Evolutionary conservation across 257 asterid species (phyloP).

Genomic region (Plantago elongata): DNA sequence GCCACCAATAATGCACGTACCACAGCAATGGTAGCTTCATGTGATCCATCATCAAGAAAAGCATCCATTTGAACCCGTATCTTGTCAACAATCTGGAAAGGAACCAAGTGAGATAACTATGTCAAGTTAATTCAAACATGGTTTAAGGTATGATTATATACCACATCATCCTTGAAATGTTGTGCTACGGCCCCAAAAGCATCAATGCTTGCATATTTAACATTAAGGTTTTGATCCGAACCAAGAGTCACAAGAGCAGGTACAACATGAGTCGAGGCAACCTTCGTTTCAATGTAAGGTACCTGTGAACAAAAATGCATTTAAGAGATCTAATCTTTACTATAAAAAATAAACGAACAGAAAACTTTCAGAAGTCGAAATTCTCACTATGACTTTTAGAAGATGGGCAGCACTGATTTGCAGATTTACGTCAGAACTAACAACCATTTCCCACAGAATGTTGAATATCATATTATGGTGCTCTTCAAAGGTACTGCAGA

Average conservation of each 20-base stretch:
- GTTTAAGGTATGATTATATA: constrained; percentile 22
- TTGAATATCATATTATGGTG: constrained; percentile 71
- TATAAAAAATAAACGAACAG: constrained; percentile 10
- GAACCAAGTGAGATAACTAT: constrained; percentile 25
- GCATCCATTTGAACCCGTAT: constrained; percentile 98
- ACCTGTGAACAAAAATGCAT: constrained; percentile 43
- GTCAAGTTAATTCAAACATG: constrained; percentile 14
- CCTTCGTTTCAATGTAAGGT: constrained; percentile 79
- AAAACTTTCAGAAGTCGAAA: constrained; percentile 16
- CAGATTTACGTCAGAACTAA: constrained; percentile 57
- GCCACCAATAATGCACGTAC: constrained; percentile 86
- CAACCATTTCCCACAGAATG: constrained; percentile 96
- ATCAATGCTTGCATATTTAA: constrained; percentile 86
- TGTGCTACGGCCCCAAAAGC: constrained; percentile 98
- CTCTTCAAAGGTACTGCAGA: constrained; percentile 80
- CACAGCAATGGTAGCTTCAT: constrained; percentile 92
- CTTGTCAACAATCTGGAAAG: constrained; percentile 82
- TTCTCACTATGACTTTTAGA: constrained; percentile 80
- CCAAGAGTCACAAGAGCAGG: constrained; percentile 99
- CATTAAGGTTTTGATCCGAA: constrained; percentile 90
- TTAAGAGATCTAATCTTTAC: constrained; percentile 11
- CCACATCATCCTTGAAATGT: constrained; percentile 83
- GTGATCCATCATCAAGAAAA: constrained; percentile 97
- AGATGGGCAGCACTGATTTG: constrained; percentile 81
- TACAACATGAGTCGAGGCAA: constrained; percentile 78